phyloP scores from a whole-genome alignment of 1,284 basidiomycete species.

The Thelephora terrestris region DNA sequence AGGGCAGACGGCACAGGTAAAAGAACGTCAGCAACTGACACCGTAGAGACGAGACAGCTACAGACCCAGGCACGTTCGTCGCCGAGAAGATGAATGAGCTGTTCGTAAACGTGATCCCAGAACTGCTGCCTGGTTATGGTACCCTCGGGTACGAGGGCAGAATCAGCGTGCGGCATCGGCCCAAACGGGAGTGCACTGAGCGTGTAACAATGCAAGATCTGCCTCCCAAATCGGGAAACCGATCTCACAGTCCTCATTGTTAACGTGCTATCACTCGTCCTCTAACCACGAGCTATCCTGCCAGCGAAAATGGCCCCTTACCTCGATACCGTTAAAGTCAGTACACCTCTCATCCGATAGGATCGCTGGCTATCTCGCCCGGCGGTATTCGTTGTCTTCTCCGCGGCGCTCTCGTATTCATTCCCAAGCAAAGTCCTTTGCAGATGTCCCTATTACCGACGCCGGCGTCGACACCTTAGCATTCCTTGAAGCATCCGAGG shows the following conservation, averaged over 20 bases:
- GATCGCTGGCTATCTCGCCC: background rate
- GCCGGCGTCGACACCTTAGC: constrained; percentile 80
- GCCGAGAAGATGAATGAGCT: constrained; percentile 52
- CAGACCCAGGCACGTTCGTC: constrained; percentile 70
- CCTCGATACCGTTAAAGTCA: constrained; percentile 74
- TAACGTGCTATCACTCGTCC: constrained; percentile 3
- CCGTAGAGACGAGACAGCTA: background rate
- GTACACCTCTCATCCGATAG: constrained; percentile 10
- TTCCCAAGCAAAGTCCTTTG: constrained; percentile 62
- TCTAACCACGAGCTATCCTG: background rate
- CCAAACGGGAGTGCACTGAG: background rate
- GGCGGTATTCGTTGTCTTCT: background rate
- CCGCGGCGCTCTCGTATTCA: background rate
- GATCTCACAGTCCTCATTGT: background rate
- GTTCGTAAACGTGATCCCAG: constrained; percentile 63
- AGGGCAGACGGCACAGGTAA: background rate
- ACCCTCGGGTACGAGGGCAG: constrained; percentile 56
- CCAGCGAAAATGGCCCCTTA: constrained; percentile 66
- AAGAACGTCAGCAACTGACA: background rate
- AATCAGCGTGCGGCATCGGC: constrained; percentile 78
- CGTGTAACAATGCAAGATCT: background rate
- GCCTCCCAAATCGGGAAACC: background rate
- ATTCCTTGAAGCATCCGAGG: constrained; percentile 87
- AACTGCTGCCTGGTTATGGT: constrained; percentile 64
- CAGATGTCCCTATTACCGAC: constrained; percentile 82